Evolutionary conservation across 805 yeast genomes (phyloP).

Genomic region (Lipomyces yamanashiensis): DNA sequence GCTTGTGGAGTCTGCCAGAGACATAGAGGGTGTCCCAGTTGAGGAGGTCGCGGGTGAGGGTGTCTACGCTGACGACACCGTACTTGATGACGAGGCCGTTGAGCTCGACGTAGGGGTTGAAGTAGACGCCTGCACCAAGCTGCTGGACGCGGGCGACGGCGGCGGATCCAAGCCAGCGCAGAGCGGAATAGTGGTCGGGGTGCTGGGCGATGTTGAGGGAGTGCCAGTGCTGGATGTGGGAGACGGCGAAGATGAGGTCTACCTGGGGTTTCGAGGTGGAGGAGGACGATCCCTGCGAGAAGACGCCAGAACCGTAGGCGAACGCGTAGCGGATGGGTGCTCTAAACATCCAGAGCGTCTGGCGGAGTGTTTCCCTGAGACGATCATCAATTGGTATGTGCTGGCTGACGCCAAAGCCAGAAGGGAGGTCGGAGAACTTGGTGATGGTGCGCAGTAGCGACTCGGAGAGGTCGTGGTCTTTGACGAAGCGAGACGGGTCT

Average conservation of each 20-base stretch:
- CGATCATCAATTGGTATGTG: constrained; percentile 53
- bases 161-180: constrained; percentile 63
- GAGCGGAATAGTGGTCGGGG: constrained; percentile 77
- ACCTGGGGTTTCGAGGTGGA: constrained; percentile 62
- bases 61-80: constrained; percentile 75
- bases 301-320: constrained; percentile 96
- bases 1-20: constrained; percentile 94
- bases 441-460: constrained; percentile 26
- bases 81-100: constrained; percentile 71
- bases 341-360: constrained; percentile 60
- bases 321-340: constrained; percentile 80
- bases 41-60: constrained; percentile 68
- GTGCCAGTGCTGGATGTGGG: constrained; percentile 78
- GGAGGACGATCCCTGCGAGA: constrained; percentile 62
- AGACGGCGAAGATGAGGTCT: constrained; percentile 83
- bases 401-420: constrained; percentile 65
- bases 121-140: constrained; percentile 88
- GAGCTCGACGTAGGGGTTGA: constrained; percentile 83
- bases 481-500: background rate
- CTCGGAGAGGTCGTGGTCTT: constrained; percentile 13
- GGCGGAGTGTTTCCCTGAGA: constrained; percentile 52
- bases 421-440: constrained; percentile 54
- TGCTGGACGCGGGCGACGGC: constrained; percentile 63
- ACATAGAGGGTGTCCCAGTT: constrained; percentile 85
- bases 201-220: constrained; percentile 65